These are phyloP conservation scores for Calonectria hongkongensis DNA, from an alignment of 2,329 filamentous ascomycete species.

Conservation along the genomic window DNA sequence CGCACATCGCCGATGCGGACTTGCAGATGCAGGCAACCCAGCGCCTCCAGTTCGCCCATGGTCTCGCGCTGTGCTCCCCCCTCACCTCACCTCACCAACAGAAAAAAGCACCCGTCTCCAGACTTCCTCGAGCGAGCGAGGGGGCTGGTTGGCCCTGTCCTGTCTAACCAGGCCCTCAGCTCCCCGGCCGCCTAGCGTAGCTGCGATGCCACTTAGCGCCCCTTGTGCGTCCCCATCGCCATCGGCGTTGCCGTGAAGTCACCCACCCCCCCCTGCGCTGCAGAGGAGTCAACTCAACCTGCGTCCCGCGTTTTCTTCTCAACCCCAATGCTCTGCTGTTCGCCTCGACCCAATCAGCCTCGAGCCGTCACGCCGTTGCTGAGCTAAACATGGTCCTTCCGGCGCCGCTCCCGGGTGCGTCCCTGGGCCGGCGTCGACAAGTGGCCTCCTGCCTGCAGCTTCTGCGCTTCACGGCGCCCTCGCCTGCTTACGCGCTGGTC, in stretches of 20 bases:
- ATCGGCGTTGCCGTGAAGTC: constrained; percentile 42
- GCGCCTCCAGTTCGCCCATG: constrained; percentile 21
- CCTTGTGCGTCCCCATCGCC: constrained; percentile 35
- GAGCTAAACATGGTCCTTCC: constrained; percentile 23
- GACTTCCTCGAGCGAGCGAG: not conserved
- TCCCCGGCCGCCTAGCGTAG: constrained; percentile 51
- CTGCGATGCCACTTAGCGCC: constrained; percentile 34
- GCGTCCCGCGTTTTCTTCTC: constrained; percentile 10
- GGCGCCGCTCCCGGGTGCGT: constrained; percentile 20
- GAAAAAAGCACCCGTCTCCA: not conserved
- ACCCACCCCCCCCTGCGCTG: constrained; percentile 31
- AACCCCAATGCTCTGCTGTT: constrained; percentile 1
- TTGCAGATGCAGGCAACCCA: constrained; percentile 25
- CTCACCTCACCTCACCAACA: not conserved
- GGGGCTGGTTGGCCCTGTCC: constrained; percentile 16
- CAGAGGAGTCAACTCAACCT: constrained; percentile 28
- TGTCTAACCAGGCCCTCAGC: constrained; percentile 45
- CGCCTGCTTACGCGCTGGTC: constrained; percentile 23
- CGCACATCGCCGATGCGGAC: constrained; percentile 40
- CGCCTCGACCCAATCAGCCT: constrained; percentile 23
- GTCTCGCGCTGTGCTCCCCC: not conserved
- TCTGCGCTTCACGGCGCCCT: constrained; percentile 10
- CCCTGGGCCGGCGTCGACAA: constrained; percentile 9
- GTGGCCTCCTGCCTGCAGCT: constrained; percentile 7
- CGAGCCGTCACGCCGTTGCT: constrained; percentile 2